Base-by-base conservation (phyloP, 2,329 filamentous ascomycete genomes). In the Pestalotiopsis sp. region DNA sequence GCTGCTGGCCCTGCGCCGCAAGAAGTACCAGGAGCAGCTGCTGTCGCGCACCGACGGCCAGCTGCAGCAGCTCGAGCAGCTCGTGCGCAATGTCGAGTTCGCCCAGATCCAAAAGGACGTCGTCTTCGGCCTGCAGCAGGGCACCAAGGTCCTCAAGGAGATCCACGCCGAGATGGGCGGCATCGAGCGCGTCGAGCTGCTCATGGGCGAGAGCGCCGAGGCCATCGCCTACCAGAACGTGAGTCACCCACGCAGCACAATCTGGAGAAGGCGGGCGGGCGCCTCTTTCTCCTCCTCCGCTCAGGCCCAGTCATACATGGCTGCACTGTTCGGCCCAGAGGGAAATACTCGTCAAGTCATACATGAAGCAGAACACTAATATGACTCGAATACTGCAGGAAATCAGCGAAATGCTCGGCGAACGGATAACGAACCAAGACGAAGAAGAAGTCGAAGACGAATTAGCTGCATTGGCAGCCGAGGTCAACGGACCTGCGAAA, bases 361-460 rank as follows among this genome's bases (percentile, higher is more conserved):
- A 36, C 31, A 36, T 36, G 7, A 6, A 36, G 7, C 31, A 36
- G 31, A 9, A 3, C 31, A 36, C 9, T 20, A 13, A 52, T 52
- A 27, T 52, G 38, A 59, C 11, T 52, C 23, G 9, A 14, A 7
- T n/a, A 23, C n/a, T 67, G 72, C 76, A 97, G 93, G 95, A 99
- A 84, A 89, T 99, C 74, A 96, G 92, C 81, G 94, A 97, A 64
- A 93, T 98, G 88, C 89, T 99, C 2, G 93, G 91, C 41, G 93
- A 93, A 13, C 90, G 91, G 74, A 95, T 99, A 84, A 94, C 94
- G 14, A 96, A 94, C 77, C 92, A 97, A 76, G 96, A 99, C 81
- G 96, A 99, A 80, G 95, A 98, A 77, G 96, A 98, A 77, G 96
- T 99, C 41, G 96, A 99, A 79, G 95, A 98, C 77, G 96, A 99